Conservation (phyloP, 2,329 filamentous ascomycete genomes). For the Lecanicillium sp. region DNA sequence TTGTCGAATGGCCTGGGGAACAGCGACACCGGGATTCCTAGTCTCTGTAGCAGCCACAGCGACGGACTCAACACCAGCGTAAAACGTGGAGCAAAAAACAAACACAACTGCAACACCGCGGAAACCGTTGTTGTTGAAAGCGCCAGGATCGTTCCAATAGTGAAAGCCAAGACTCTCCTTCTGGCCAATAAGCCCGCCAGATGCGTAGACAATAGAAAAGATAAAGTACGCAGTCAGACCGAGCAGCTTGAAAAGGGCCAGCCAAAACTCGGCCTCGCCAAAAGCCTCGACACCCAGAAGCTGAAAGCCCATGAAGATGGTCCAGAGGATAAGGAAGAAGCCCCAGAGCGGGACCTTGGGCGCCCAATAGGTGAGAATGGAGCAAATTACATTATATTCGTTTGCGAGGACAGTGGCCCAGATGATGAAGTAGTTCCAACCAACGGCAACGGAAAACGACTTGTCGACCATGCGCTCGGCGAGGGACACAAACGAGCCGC, state of each 20-base stretch:
- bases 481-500: conserved; percentile 63
- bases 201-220: conserved; percentile 63
- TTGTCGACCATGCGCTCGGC: conserved; percentile 64
- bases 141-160: conserved; percentile 65
- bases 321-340: conserved; percentile 68
- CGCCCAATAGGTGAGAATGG: conserved; percentile 59
- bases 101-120: conserved; percentile 57
- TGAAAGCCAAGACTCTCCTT: conserved; percentile 53
- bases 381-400: conserved; percentile 62
- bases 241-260: conserved; percentile 62
- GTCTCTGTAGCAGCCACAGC: conserved; percentile 57
- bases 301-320: conserved; percentile 60
- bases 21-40: conserved; percentile 45
- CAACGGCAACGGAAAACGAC: conserved; percentile 59
- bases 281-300: conserved; percentile 66
- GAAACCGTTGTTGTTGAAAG: conserved; percentile 60
- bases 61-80: conserved; percentile 57
- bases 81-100: conserved; percentile 62
- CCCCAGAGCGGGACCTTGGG: conserved; percentile 54
- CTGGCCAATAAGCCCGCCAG: conserved; percentile 56
- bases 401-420: conserved; percentile 59
- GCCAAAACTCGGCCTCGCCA: conserved; percentile 74
- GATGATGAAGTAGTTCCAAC: conserved; percentile 66
- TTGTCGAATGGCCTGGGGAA: conserved; percentile 51
- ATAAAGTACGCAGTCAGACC: conserved; percentile 65